A percentile compares a stretch with the other conserved stretches of the same genome.
Conservation (phyloP, 2,329 filamentous ascomycete genomes). For the Arthrobotrys conoides region DNA sequence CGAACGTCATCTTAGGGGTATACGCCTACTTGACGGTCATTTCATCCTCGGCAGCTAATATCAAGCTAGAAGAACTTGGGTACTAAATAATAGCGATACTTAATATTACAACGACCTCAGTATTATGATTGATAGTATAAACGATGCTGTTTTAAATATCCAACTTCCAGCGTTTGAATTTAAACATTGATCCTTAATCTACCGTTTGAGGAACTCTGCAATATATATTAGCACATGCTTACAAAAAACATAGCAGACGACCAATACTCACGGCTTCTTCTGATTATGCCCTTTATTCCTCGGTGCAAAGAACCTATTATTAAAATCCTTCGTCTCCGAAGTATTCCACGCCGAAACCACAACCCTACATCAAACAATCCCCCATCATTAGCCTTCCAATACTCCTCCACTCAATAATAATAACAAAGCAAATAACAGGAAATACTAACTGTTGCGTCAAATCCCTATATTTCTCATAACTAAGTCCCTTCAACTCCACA, state of each 20-base stretch:
- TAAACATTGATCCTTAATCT: background rate
- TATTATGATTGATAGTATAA: too few species aligned
- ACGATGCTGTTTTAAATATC: too few species aligned
- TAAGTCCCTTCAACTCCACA: slow-evolving; percentile 46
- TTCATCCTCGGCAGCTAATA: too few species aligned
- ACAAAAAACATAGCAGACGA: too few species aligned
- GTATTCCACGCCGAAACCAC: slow-evolving; percentile 57
- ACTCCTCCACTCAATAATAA: background rate
- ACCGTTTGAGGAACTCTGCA: slow-evolving; percentile 10
- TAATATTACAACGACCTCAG: too few species aligned
- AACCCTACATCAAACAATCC: slow-evolving; percentile 32
- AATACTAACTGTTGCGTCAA: slow-evolving; percentile 50
- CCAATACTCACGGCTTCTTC: slow-evolving; percentile 22
- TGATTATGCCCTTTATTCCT: slow-evolving; percentile 18
- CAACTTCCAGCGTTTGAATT: background rate
- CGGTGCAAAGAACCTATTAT: slow-evolving; percentile 24
- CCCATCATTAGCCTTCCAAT: background rate
- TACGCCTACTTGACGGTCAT: too few species aligned
- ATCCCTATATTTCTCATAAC: slow-evolving; percentile 56
- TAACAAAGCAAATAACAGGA: background rate
- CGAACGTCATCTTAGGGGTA: too few species aligned
- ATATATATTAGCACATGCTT: background rate
- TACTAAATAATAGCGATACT: too few species aligned
- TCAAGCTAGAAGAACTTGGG: too few species aligned
- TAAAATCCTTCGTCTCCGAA: slow-evolving; percentile 51